These are phyloP conservation scores for Salvia hispanica DNA, from an alignment of 257 asterid species.

Conservation along the genomic window DNA sequence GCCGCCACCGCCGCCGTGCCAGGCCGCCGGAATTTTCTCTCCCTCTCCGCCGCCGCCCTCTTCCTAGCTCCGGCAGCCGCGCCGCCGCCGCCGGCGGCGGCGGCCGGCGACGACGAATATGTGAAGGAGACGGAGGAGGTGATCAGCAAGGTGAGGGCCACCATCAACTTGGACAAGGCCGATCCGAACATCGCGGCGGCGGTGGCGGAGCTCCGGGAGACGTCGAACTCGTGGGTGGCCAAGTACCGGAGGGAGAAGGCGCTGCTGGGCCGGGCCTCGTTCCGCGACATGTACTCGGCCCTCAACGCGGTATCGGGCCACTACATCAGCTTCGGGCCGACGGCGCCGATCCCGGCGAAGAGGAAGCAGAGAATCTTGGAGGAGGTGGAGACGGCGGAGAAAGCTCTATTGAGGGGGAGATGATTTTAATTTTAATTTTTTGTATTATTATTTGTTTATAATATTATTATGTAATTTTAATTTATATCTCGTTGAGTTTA, in stretches of 20 bases:
- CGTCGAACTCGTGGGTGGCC: slow-evolving; percentile 92
- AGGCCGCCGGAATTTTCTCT: slow-evolving; percentile 55
- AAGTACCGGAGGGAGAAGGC: slow-evolving; percentile 86
- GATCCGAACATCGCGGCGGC: slow-evolving; percentile 74
- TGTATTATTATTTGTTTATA: too few relatives aligned
- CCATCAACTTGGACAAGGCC: slow-evolving; percentile 60
- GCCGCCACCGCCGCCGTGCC: slow-evolving; percentile 38
- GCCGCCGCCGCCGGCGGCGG: slow-evolving; percentile 37
- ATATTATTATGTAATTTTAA: too few relatives aligned
- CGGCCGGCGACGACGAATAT: slow-evolving; percentile 71
- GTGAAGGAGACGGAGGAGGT: slow-evolving; percentile 71
- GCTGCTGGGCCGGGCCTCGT: slow-evolving; percentile 72
- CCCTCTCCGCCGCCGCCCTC: slow-evolving; percentile 47
- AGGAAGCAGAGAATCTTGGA: slow-evolving; percentile 88
- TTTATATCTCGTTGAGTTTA: too few relatives aligned
- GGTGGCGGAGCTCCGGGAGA: slow-evolving; percentile 73
- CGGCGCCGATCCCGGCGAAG: slow-evolving; percentile 87
- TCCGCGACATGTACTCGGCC: slow-evolving; percentile 91
- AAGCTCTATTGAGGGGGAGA: slow-evolving; percentile 81
- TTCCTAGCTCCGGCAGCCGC: slow-evolving; percentile 38
- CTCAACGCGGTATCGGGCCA: slow-evolving; percentile 96
- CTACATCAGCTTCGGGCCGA: slow-evolving; percentile 90
- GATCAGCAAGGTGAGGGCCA: slow-evolving; percentile 64
- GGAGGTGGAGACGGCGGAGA: slow-evolving; percentile 94
- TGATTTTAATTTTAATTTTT: slow-evolving; percentile 22